phyloP scores from a whole-genome alignment of 805 yeast species.

The Hanseniaspora occidentalis region DNA sequence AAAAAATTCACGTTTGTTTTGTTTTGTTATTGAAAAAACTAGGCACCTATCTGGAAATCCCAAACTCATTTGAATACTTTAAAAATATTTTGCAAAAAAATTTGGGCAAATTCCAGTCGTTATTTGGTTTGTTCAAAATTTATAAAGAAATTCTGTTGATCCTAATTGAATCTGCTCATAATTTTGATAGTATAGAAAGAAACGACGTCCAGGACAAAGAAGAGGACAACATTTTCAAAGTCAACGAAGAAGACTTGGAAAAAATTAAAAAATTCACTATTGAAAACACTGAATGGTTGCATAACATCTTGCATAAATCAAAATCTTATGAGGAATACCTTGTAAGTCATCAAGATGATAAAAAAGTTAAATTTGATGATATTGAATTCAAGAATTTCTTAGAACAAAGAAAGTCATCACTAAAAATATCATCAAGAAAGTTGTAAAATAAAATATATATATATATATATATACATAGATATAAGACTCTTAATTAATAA shows the following conservation, averaged over 20 bases:
- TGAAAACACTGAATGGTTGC: slow-evolving; percentile 11
- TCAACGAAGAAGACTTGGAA: slow-evolving; percentile 8
- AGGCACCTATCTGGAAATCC: slow-evolving; percentile 13
- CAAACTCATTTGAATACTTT: slow-evolving; percentile 9
- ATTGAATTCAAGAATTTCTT: slow-evolving; percentile 1
- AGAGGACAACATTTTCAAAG: slow-evolving; percentile 10
- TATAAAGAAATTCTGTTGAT: too few species aligned
- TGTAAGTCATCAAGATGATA: slow-evolving; percentile 2
- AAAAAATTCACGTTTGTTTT: slow-evolving; percentile 9
- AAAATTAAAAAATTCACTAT: slow-evolving; percentile 11
- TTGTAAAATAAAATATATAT: neutral
- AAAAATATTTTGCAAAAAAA: slow-evolving; percentile 10
- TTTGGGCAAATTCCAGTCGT: slow-evolving; percentile 15
- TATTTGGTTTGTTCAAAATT: too few species aligned
- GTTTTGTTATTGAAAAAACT: slow-evolving; percentile 12
- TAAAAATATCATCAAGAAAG: neutral
- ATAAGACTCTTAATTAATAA: too few species aligned
- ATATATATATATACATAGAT: neutral
- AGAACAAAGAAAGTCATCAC: neutral
- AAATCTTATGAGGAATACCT: slow-evolving; percentile 9
- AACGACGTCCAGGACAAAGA: slow-evolving; percentile 7
- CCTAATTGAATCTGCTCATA: too few species aligned
- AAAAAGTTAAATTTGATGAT: neutral
- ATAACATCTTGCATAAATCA: slow-evolving; percentile 10
- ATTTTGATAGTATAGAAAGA: slow-evolving; percentile 10